Evolutionary conservation across 331 rosid genomes (phyloP), one percentile per base, ranked within the genome.

Genomic region (Cydonia oblonga): DNA sequence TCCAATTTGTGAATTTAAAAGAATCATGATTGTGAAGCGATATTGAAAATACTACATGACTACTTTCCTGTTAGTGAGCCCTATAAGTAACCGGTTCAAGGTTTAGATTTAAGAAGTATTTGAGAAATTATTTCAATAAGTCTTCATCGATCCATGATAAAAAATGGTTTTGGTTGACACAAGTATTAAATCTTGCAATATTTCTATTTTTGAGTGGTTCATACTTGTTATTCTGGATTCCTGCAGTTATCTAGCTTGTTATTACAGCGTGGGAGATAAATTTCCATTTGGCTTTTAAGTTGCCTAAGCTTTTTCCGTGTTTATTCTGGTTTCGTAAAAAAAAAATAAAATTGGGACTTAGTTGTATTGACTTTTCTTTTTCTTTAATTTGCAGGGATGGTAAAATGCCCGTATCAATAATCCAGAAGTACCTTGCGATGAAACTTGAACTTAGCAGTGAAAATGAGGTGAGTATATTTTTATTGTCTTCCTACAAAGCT

Each of bases 401-500:
- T 63, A 85, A 81, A 62, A 86, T 93, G 83, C 96, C 97, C 0
- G 92, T 91, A 35, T 89, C 96, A 29, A 87, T 69, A 68, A 87
- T 93, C 81, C 98, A 91, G 60, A 93, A 91, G 89, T 93, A 93
- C 80, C 95, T 93, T 23, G 85, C 80, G 64, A 85, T 84, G 87
- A 91, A 93, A 81, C 97, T 93, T 73, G 87, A 89, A 70, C 98
- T 91, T 70, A 77, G 81, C 16, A 85, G 78, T 35, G 98, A 93
- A 84, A 80, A 92, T 26, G 98, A 93, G 96, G 97, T 89, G 79
- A 81, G 97, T 59, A 77, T 66, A 38, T 69, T 59, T 38, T 7
- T 38, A 38, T 66, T 76, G 42, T 61, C 52, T 64, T 69, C 42
- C 61, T 30, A n/a, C 23, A 69, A 74, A 53, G 46, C 63, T 60